Conservation (phyloP, 1,284 basidiomycete genomes). For the Ceratobasidium sp. region DNA sequence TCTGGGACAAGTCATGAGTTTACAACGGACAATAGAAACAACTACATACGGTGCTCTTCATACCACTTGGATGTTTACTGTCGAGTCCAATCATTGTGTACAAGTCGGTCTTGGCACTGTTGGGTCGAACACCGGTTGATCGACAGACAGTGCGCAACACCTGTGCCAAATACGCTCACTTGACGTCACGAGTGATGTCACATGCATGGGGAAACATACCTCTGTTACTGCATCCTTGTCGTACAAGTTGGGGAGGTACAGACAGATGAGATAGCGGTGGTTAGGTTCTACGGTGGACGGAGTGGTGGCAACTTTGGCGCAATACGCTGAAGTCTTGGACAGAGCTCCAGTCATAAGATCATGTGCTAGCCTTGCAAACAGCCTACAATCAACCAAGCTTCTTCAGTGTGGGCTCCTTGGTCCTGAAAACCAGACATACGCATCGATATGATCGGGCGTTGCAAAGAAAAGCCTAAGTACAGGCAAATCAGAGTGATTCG, state of each 20-base stretch:
- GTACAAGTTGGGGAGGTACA: constrained; percentile 79
- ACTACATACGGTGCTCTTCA: constrained; percentile 70
- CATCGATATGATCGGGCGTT: constrained; percentile 70
- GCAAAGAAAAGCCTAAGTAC: constrained; percentile 72
- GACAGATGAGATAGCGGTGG: constrained; percentile 73
- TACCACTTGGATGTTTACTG: constrained; percentile 79
- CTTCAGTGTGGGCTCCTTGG: constrained; percentile 67
- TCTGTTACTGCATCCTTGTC: constrained; percentile 69
- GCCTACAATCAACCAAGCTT: constrained; percentile 57
- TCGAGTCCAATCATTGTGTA: constrained; percentile 76
- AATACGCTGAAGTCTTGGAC: constrained; percentile 65
- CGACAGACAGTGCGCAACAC: constrained; percentile 17
- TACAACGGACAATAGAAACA: constrained; percentile 15
- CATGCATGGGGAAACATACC: constrained; percentile 57
- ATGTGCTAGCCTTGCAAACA: constrained; percentile 56
- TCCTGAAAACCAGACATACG: constrained; percentile 54
- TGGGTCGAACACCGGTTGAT: constrained; percentile 56
- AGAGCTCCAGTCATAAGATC: constrained; percentile 75
- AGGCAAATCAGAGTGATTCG: constrained; percentile 17
- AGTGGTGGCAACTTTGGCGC: constrained; percentile 75
- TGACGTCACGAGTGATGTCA: background rate
- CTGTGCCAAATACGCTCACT: background rate
- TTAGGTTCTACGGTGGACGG: constrained; percentile 64
- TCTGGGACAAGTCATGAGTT: constrained; percentile 57
- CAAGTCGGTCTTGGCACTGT: constrained; percentile 76